These are phyloP conservation scores for Suillus placidus DNA, from an alignment of 768 basidiomycete species.

Conservation along the genomic window DNA sequence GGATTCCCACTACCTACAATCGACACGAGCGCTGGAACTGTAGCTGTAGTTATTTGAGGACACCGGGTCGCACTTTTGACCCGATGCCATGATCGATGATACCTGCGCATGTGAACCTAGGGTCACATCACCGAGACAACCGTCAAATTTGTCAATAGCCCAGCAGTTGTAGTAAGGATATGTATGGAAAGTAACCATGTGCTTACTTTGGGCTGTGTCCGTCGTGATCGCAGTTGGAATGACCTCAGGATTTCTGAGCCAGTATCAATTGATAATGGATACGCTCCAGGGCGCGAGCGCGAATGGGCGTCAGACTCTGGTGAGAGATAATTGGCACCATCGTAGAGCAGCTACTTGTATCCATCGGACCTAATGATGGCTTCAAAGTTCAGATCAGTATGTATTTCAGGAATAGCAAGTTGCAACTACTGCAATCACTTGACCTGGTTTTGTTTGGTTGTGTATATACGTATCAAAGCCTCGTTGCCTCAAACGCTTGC, in stretches of 20 bases:
- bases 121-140: conserved; percentile 2
- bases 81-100: not conserved
- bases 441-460: conserved; percentile 2
- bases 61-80: not conserved
- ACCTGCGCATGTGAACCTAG: not conserved
- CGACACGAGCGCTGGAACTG: not conserved
- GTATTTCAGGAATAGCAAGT: not conserved
- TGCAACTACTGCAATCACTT: not conserved
- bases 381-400: not conserved
- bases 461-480: not conserved
- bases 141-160: not conserved
- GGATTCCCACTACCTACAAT: conserved; percentile 5
- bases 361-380: not conserved
- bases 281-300: not conserved
- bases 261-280: not conserved
- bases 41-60: not conserved
- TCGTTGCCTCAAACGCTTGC: not conserved
- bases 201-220: not conserved
- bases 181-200: not conserved
- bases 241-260: not conserved
- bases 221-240: not conserved
- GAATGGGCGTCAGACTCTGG: not conserved
- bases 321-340: not conserved
- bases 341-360: not conserved
- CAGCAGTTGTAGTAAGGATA: not conserved